Base-by-base conservation (phyloP, 1,284 basidiomycete genomes). In the Leccinum fallax region DNA sequence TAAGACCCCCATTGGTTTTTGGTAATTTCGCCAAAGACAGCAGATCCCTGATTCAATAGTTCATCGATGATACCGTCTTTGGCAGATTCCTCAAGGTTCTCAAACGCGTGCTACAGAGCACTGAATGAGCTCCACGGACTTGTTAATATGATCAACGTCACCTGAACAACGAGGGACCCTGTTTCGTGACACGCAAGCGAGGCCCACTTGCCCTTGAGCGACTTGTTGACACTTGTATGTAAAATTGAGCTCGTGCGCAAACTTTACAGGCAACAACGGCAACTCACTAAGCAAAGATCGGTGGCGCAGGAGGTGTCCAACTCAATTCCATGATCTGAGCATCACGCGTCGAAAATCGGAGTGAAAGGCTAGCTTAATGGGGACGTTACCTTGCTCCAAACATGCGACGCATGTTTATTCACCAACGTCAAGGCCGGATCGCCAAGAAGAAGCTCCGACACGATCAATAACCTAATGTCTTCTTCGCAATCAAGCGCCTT, bases 401-500 rank as follows among this genome's bases (percentile, higher is more conserved):
- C 91, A 73, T 93, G 91, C 59, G 90, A 92, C 1, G 91, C 91
- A 73, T 93, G 91, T 73, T 93, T 93, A 73, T 93, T 93, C 11
- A 93, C 87, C 24, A 93, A 79, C 6, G 91, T 93, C 71, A 90
- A 84, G 2, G 90, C 89, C 9, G 91, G 90, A 70, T 93, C 91
- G 1, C 90, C 89, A 19, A 87, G 80, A 40, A 93, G 82, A 40
- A 93, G 81, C 73, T 93, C 91, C 2, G 89, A 89, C 32, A 93
- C 92, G 62, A 93, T 91, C 59, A 92, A 74, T 34, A 93, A 75
- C 48, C 90, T 81, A 46, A 93, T 86, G 59, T 93, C 90, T 74
- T 93, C 90, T 67, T 93, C 91, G 69, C 91, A 93, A 67, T 93
- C 92, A 38, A 93, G 83, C n/a, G 91, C 92, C 73, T 93, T 93